Conservation (phyloP, 352 stramenopile species). For the Stramenopiles sp. region DNA sequence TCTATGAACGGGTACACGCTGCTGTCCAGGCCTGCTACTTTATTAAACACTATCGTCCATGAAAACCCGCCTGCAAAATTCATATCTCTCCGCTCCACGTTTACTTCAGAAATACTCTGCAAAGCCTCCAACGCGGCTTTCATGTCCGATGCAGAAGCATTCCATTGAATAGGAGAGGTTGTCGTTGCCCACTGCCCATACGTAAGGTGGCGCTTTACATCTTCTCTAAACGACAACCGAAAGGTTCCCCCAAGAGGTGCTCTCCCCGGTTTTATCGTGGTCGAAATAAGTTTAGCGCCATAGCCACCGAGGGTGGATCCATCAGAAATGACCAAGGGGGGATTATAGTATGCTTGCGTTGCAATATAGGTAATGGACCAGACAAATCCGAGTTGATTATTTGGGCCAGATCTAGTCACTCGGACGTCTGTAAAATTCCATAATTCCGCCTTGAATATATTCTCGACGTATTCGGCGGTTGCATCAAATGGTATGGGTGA, state of each 20-base stretch:
- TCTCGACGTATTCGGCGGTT: neutral
- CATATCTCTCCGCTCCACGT: constrained; percentile 28
- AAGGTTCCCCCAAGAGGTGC: neutral
- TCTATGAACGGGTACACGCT: neutral
- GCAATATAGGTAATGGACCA: neutral
- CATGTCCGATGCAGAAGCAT: constrained; percentile 38
- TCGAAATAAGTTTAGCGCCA: neutral
- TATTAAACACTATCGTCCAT: neutral
- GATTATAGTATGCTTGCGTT: neutral
- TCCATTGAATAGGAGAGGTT: constrained; percentile 38
- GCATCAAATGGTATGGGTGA: neutral
- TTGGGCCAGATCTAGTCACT: neutral
- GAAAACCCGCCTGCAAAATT: neutral
- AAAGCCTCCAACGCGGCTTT: constrained; percentile 54
- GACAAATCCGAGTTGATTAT: neutral
- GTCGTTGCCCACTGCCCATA: constrained; percentile 17
- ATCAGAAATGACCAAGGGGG: neutral
- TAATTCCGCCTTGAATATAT: neutral
- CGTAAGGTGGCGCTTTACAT: neutral
- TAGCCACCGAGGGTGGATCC: neutral
- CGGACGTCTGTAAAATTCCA: neutral
- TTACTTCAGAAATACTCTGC: constrained; percentile 46
- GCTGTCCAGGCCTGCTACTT: neutral
- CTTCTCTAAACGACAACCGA: neutral
- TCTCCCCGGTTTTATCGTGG: neutral